These are phyloP conservation scores for Saccharomycopsis synnaedendra DNA, from an alignment of 805 yeast species.

Conservation along the genomic window DNA sequence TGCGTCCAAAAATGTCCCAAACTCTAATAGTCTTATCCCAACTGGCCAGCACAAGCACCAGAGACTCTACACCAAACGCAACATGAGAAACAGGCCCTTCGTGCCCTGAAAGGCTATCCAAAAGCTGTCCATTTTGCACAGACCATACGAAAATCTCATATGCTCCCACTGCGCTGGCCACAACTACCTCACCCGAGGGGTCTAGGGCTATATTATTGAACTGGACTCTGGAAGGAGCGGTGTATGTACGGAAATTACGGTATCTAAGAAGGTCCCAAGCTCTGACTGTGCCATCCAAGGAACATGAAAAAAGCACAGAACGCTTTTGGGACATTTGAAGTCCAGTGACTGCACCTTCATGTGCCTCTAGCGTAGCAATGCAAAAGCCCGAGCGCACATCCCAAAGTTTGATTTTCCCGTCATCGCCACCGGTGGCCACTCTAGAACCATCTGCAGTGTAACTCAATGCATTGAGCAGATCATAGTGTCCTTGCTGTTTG, in stretches of 20 bases:
- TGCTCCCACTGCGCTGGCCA: slow-evolving; percentile 86
- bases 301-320: slow-evolving; percentile 82
- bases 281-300: slow-evolving; percentile 91
- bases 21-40: slow-evolving; percentile 94
- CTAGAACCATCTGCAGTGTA: slow-evolving; percentile 94
- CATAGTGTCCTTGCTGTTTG: slow-evolving; percentile 96
- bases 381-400: slow-evolving; percentile 89
- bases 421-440: slow-evolving; percentile 89
- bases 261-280: slow-evolving; percentile 95
- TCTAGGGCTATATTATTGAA: slow-evolving; percentile 87
- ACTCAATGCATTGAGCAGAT: slow-evolving; percentile 68
- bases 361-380: slow-evolving; percentile 84
- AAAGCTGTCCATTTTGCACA: slow-evolving; percentile 86
- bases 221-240: slow-evolving; percentile 74
- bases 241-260: slow-evolving; percentile 89
- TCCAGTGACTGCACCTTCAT: slow-evolving; percentile 71
- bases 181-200: slow-evolving; percentile 93
- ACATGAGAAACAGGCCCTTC: slow-evolving; percentile 90
- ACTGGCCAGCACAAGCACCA: slow-evolving; percentile 76
- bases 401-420: slow-evolving; percentile 96
- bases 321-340: slow-evolving; percentile 59
- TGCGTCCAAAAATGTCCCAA: slow-evolving; percentile 86
- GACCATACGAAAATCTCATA: slow-evolving; percentile 95
- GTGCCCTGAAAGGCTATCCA: slow-evolving; percentile 85
- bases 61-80: slow-evolving; percentile 69